A percentile compares a stretch with the other conserved stretches of the same genome.
phyloP scores from a whole-genome alignment of 495 filamentous ascomycete species.

The Letharia columbiana region DNA sequence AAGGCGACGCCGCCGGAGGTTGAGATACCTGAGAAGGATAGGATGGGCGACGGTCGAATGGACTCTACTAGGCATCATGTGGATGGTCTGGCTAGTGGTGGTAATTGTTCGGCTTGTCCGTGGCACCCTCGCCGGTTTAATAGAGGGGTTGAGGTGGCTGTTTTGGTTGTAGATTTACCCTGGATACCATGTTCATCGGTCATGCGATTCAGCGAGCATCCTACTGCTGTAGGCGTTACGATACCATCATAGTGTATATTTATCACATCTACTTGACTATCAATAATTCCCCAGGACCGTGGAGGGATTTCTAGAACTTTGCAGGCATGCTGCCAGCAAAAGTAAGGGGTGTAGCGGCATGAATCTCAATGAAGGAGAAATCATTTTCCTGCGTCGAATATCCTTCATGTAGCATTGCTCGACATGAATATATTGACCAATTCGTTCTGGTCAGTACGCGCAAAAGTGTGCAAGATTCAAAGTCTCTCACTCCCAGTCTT shows the following conservation, averaged over 20 bases:
- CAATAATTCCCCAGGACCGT: too few relatives aligned
- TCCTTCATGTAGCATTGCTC: neutral
- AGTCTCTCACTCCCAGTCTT: neutral
- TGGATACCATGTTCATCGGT: slow-evolving; percentile 11
- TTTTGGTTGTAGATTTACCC: slow-evolving; percentile 50
- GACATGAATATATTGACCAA: too few relatives aligned
- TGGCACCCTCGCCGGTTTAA: slow-evolving; percentile 48
- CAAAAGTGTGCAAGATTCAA: too few relatives aligned
- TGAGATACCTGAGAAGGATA: slow-evolving; percentile 60
- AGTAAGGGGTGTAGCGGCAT: neutral
- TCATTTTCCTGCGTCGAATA: too few relatives aligned
- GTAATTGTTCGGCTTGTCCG: slow-evolving; percentile 56
- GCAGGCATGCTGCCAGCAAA: neutral
- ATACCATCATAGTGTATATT: slow-evolving; percentile 14
- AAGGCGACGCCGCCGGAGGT: slow-evolving; percentile 53
- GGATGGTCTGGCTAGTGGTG: slow-evolving; percentile 77
- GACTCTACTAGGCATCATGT: slow-evolving; percentile 69
- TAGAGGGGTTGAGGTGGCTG: slow-evolving; percentile 60
- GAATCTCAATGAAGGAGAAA: too few relatives aligned
- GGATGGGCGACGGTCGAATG: slow-evolving; percentile 71
- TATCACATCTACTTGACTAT: neutral
- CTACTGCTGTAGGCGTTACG: slow-evolving; percentile 2
- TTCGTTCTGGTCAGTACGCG: too few relatives aligned
- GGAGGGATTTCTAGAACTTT: neutral
- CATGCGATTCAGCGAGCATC: slow-evolving; percentile 27